These are phyloP conservation scores for Talaromyces sp. DNA, from an alignment of 2,329 filamentous ascomycete genomes.

Conservation along the genomic window DNA sequence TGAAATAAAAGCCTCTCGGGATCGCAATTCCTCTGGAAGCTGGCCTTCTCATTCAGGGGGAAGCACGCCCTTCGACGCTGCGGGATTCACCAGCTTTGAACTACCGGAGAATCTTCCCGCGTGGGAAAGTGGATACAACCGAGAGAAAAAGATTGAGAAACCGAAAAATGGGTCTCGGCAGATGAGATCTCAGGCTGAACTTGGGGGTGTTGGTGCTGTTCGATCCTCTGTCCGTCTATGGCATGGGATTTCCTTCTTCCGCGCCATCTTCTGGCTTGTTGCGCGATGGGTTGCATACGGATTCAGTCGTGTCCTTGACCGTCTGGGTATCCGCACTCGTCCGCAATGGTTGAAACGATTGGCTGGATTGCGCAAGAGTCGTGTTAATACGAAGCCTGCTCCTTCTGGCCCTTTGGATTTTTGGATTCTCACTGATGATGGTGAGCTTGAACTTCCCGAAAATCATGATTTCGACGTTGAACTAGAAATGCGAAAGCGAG, in stretches of 20 bases:
- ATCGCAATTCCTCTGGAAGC: slow-evolving; percentile 25
- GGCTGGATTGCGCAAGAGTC: slow-evolving; percentile 32
- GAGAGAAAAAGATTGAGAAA: slow-evolving; percentile 50
- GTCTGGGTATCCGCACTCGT: slow-evolving; percentile 62
- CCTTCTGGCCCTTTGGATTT: slow-evolving; percentile 49
- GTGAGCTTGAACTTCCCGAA: slow-evolving; percentile 58
- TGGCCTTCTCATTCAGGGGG: slow-evolving; percentile 15
- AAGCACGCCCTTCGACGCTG: slow-evolving; percentile 33
- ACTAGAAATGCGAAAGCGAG: slow-evolving; percentile 69
- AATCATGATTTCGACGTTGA: slow-evolving; percentile 78
- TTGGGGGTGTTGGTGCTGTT: slow-evolving; percentile 73
- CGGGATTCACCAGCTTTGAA: slow-evolving; percentile 39
- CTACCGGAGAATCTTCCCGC: slow-evolving; percentile 32
- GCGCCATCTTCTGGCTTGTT: slow-evolving; percentile 70
- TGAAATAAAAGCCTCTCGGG: slow-evolving; percentile 65
- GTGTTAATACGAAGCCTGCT: slow-evolving; percentile 14
- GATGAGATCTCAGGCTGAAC: slow-evolving; percentile 38
- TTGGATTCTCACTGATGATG: slow-evolving; percentile 57
- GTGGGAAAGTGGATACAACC: slow-evolving; percentile 52
- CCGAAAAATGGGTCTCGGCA: slow-evolving; percentile 37
- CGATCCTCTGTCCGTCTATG: slow-evolving; percentile 77
- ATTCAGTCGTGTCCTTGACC: slow-evolving; percentile 57
- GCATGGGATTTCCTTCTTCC: slow-evolving; percentile 73
- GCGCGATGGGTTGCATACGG: slow-evolving; percentile 61
- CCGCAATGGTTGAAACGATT: slow-evolving; percentile 64